phyloP scores from a whole-genome alignment of 768 basidiomycete genomes.

The Termitomyces sp. region DNA sequence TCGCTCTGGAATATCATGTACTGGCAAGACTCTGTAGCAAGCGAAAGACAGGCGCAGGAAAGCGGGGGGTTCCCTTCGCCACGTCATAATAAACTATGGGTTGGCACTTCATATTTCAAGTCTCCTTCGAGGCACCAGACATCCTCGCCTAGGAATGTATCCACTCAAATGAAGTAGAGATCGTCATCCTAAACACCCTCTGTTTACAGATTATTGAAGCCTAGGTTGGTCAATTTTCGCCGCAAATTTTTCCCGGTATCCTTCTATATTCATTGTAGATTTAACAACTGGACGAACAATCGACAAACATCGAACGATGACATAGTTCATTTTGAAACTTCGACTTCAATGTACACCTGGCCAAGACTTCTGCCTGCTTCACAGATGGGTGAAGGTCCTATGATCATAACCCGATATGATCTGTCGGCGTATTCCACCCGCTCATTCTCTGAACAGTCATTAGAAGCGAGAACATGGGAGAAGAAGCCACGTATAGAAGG shows the following conservation, averaged over 20 bases:
- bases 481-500: neutral
- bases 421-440: neutral
- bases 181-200: neutral
- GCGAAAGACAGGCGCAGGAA: neutral
- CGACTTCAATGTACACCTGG: conserved; percentile 43
- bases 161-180: neutral
- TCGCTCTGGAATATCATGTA: neutral
- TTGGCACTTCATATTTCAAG: neutral
- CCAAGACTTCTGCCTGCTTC: conserved; percentile 39
- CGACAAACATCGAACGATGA: neutral
- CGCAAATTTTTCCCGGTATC: neutral
- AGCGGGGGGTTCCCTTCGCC: neutral
- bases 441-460: neutral
- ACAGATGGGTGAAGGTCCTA: conserved; percentile 32
- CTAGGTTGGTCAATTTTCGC: neutral
- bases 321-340: conserved; percentile 25
- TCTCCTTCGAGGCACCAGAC: neutral
- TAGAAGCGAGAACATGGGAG: neutral
- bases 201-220: neutral
- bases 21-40: neutral
- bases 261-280: neutral
- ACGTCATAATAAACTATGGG: neutral
- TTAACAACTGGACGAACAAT: neutral
- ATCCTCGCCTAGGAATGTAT: neutral
- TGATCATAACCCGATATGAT: conserved; percentile 25